Evolutionary conservation across 1,284 basidiomycete species (phyloP).

Genomic region (Trichosporon sp.): DNA sequence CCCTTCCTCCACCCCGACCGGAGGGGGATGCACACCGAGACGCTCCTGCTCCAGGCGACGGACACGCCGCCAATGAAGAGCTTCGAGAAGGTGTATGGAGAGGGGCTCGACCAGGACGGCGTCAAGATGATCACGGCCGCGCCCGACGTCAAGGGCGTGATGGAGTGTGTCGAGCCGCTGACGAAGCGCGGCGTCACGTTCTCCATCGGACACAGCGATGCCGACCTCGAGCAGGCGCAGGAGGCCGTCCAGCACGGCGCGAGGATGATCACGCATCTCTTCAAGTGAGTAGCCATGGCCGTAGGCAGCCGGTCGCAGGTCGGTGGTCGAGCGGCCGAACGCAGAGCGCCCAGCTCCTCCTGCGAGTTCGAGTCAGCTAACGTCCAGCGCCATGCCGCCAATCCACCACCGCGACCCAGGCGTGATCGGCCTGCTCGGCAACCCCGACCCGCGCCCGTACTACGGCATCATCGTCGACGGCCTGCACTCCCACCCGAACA

Average conservation of each 20-base stretch:
- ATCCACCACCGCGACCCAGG: constrained; percentile 55
- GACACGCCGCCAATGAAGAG: constrained; percentile 44
- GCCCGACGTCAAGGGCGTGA: constrained; percentile 80
- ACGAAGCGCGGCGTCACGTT: constrained; percentile 70
- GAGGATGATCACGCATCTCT: constrained; percentile 82
- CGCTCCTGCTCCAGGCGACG: constrained; percentile 67
- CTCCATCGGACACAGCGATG: constrained; percentile 77
- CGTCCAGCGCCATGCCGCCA: constrained; percentile 43
- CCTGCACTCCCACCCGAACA: constrained; percentile 86
- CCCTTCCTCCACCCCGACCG: constrained; percentile 73
- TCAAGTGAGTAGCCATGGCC: constrained; percentile 64
- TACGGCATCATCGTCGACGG: constrained; percentile 90
- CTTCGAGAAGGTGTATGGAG: constrained; percentile 75
- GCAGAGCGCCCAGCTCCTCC: background rate
- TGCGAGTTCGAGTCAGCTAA: constrained; percentile 1
- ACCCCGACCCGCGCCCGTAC: constrained; percentile 76
- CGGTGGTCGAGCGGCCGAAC: too few species aligned
- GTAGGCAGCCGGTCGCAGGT: too few species aligned
- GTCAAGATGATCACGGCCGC: constrained; percentile 83
- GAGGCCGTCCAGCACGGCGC: constrained; percentile 59
- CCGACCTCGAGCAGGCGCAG: constrained; percentile 44
- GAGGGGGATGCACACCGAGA: constrained; percentile 75
- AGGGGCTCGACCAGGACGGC: constrained; percentile 59
- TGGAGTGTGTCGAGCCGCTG: constrained; percentile 67
- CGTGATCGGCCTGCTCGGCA: constrained; percentile 82